Evolutionary conservation across 192 early-diverging fungal genomes (phyloP), one percentile per base, ranked within the genome.

Genomic region (Coemansia sp.): DNA sequence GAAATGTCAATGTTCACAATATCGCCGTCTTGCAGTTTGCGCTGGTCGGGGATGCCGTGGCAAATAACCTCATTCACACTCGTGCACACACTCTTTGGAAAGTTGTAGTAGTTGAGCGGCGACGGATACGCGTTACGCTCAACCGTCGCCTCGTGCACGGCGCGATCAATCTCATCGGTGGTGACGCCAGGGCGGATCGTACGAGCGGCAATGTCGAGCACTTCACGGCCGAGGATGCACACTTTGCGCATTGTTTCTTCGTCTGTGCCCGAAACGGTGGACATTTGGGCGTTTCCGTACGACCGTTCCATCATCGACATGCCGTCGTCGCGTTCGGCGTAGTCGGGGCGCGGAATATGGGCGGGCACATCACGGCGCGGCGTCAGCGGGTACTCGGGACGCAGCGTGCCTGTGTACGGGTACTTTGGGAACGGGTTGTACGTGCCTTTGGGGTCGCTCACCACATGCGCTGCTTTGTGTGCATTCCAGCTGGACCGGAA

Each of bases 11-110:
- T 73, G 74, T 99, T 99, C 64, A 94, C 58, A 61, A 99, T 94
- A 74, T 99, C 97, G 36, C 97, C 97, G 63, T 99, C 94, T 70
- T 89, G 81, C 11, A 99, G 81, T 42, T 86, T 85, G 64, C 96
- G 94, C 62, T 87, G 85, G 83, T 99, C 97, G 14, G 97, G 97
- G 56, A 99, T 94, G 51, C 94, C 95, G 66, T 99, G 97, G 74
- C 97, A 99, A 62, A 99, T 93, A 18, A 96, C 95, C 76, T 93
- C 90, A 71, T 93, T 93, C 46, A 93, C 85, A 26, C 85, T 87
- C 3, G 90, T 95, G 83, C 97, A 99, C 71, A 88, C 86, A 38
- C 94, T 96, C 79, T 98, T 98, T 14, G 95, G 95, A 76, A 97
- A 99, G 36, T 86, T 71, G 74, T 91, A 89, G 83, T 99, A 99